Conservation (phyloP, 768 basidiomycete species). For the Agrocybe chaxingu region DNA sequence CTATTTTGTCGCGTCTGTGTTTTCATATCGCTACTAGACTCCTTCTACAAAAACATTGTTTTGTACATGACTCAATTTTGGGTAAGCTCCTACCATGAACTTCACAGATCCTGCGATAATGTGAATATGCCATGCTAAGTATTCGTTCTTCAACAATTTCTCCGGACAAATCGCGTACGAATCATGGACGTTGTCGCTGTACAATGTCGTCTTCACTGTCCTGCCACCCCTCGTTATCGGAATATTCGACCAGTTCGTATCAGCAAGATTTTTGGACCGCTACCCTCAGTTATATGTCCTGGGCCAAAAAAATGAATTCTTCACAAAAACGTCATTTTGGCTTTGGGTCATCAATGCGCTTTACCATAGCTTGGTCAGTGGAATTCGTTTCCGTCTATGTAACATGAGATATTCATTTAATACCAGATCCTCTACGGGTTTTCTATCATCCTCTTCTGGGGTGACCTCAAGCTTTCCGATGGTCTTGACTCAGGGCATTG, state of each 20-base stretch:
- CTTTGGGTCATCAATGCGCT: slow-evolving; percentile 86
- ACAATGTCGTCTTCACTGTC: slow-evolving; percentile 95
- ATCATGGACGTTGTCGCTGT: slow-evolving; percentile 97
- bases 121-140: slow-evolving; percentile 44
- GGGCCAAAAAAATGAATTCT: slow-evolving; percentile 93
- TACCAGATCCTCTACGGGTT: slow-evolving; percentile 81
- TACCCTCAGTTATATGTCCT: slow-evolving; percentile 96
- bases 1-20: slow-evolving; percentile 10
- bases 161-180: slow-evolving; percentile 98
- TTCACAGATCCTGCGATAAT: background rate
- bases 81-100: slow-evolving; percentile 42
- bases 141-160: slow-evolving; percentile 98
- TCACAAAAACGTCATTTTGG: slow-evolving; percentile 90
- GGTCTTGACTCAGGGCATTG: slow-evolving; percentile 92
- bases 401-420: slow-evolving; percentile 2
- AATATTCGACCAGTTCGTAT: slow-evolving; percentile 97
- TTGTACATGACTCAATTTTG: slow-evolving; percentile 99
- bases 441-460: slow-evolving; percentile 89
- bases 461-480: slow-evolving; percentile 76
- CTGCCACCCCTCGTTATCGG: slow-evolving; percentile 97
- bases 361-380: slow-evolving; percentile 81
- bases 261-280: slow-evolving; percentile 91
- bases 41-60: slow-evolving; percentile 98
- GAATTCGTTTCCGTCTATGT: background rate
- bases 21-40: slow-evolving; percentile 50